phyloP scores from a whole-genome alignment of 2,329 filamentous ascomycete species.

The Fusarium fracticaudum region DNA sequence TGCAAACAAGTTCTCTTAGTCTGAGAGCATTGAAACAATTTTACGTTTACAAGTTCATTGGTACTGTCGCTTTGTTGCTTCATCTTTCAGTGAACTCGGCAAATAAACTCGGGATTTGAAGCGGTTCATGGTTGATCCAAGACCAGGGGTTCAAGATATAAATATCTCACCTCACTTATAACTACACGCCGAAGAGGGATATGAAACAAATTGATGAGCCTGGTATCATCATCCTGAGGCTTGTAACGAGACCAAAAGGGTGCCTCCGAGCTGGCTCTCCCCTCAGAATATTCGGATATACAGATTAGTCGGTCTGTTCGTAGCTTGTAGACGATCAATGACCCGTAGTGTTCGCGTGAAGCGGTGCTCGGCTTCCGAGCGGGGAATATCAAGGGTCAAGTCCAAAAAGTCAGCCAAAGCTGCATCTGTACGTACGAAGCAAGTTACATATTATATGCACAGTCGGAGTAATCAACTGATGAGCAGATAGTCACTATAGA shows the following conservation, averaged over 20 bases:
- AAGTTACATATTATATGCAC: not conserved
- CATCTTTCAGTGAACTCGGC: not conserved
- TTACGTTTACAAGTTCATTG: slow-evolving; percentile 9
- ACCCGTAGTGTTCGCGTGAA: slow-evolving; percentile 22
- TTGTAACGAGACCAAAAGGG: not conserved
- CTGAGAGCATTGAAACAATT: slow-evolving; percentile 19
- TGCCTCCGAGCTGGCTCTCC: not conserved
- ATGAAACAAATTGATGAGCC: not conserved
- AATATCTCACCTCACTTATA: not conserved
- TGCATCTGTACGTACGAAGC: slow-evolving; percentile 1
- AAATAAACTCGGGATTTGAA: not conserved
- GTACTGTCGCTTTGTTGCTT: not conserved
- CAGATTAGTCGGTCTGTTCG: slow-evolving; percentile 1
- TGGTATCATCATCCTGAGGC: not conserved
- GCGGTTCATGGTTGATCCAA: not conserved
- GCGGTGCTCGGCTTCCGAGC: slow-evolving; percentile 41
- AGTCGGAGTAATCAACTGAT: not conserved
- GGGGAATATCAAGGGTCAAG: slow-evolving; percentile 27
- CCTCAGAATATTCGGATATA: slow-evolving; percentile 9
- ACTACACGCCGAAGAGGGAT: not conserved
- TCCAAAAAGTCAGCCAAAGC: slow-evolving; percentile 1
- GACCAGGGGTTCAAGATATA: not conserved
- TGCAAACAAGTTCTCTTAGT: slow-evolving; percentile 7
- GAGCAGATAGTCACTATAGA: not conserved
- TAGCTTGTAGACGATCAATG: slow-evolving; percentile 25